Conservation (phyloP, 331 rosid species). For the Malus hybrid region DNA sequence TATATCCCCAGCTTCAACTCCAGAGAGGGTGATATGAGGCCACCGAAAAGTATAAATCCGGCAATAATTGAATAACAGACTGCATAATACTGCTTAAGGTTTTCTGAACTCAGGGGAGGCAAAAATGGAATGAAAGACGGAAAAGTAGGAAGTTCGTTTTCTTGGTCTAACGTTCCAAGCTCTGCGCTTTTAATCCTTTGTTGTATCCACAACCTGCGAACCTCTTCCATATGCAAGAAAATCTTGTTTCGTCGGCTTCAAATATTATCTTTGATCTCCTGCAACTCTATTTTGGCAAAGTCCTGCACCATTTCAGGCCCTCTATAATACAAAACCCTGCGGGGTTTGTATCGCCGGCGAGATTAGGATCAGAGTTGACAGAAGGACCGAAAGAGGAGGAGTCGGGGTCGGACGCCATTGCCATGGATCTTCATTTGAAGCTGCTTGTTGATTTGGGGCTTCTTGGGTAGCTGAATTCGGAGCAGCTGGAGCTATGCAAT, state of each 20-base stretch:
- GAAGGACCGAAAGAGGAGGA: slow-evolving; percentile 62
- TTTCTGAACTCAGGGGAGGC: slow-evolving; percentile 87
- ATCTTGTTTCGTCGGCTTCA: slow-evolving; percentile 93
- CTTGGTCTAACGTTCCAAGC: slow-evolving; percentile 62
- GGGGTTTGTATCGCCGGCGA: slow-evolving; percentile 33
- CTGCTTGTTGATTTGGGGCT: background rate
- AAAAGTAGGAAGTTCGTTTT: slow-evolving; percentile 80
- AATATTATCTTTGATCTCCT: slow-evolving; percentile 80
- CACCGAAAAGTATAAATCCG: slow-evolving; percentile 83
- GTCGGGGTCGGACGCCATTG: slow-evolving; percentile 54
- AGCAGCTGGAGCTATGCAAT: slow-evolving; percentile 15
- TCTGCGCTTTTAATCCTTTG: slow-evolving; percentile 80
- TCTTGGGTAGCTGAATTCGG: slow-evolving; percentile 15
- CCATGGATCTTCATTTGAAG: slow-evolving; percentile 25
- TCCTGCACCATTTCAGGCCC: slow-evolving; percentile 89
- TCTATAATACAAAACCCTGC: slow-evolving; percentile 88
- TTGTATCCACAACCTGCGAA: slow-evolving; percentile 92
- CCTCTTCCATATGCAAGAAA: slow-evolving; percentile 98
- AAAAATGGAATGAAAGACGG: slow-evolving; percentile 96
- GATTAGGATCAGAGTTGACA: slow-evolving; percentile 37
- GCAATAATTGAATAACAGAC: slow-evolving; percentile 78
- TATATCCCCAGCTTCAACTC: too few relatives aligned
- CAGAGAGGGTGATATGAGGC: slow-evolving; percentile 75
- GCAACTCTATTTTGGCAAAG: slow-evolving; percentile 84
- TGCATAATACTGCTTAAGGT: slow-evolving; percentile 82